Base-by-base conservation (phyloP, 257 asterid species). In the Solanum rostratum region DNA sequence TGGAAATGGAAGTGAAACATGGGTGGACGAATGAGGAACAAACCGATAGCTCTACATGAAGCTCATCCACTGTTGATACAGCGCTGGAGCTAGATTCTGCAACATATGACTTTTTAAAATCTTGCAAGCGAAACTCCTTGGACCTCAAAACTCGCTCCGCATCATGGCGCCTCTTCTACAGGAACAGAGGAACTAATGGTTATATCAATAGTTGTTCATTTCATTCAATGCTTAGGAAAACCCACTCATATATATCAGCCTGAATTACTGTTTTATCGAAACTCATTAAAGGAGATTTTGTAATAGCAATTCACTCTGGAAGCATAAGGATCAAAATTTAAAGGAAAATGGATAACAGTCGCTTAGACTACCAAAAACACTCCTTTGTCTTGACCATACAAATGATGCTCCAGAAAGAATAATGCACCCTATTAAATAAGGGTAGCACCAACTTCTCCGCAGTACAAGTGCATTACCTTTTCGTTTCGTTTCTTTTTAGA, bases 31-130 rank as follows among this genome's bases (percentile, higher is more conserved):
- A 66, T 68, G 20, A 88, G 84, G 86, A 87, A 91, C 97, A 85
- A 62, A 95, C 99, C 69, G 91, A 87, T 87, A 92, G 87, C 57
- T 95, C 99, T 78, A 88, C 91, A 74, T 88, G 95, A 88, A 92
- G 94, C 84, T 95, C 99, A 76, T 92, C 95, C 85, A 84, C 90
- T 52, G 90, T 84, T 81, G 97, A 92, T 33, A 91, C 85, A 84
- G 94, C 87, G 20, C 86, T 88, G 71, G 87, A 82, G 84, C 84
- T 91, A 86, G 92, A 90, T 90, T 88, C 98, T 50, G 89, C 78
- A 50, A 92, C 88, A 81, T 87, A 89, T 37, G 86, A 85, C 84
- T 91, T 93, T 88, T 92, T 90, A 86, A 87, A 84, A 90, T 93
- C 99, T 30, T 85, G 90, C 85, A 96, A 89, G 83, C 89, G 84